Percentiles rank a stretch among this genome's conserved stretches.
These are phyloP conservation scores for Endogone sp. DNA, from an alignment of 192 early-diverging fungal species.

Conservation along the genomic window DNA sequence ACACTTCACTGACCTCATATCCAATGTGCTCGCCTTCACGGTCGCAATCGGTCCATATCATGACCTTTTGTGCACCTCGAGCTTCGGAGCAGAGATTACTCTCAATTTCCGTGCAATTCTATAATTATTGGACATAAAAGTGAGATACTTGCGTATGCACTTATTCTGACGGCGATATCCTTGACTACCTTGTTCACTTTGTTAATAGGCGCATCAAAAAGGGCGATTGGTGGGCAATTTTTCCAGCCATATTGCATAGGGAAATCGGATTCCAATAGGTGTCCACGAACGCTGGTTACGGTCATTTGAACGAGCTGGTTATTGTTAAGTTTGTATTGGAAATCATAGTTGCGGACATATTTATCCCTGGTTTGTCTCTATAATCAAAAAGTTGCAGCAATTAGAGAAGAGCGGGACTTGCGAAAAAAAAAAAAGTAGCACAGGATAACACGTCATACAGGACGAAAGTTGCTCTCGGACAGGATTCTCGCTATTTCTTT, in stretches of 20 bases:
- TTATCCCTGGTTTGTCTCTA: conserved; percentile 44
- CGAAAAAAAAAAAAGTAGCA: background rate
- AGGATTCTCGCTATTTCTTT: conserved; percentile 79
- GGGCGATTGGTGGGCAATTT: conserved; percentile 39
- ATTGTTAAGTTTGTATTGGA: conserved; percentile 54
- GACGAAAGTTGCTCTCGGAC: conserved; percentile 40
- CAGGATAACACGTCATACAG: conserved; percentile 14
- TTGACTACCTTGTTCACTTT: conserved; percentile 47
- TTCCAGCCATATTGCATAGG: conserved; percentile 60
- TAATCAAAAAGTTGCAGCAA: background rate
- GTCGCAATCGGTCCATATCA: conserved; percentile 99
- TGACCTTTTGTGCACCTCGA: conserved; percentile 55
- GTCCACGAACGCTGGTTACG: conserved; percentile 85
- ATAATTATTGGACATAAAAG: background rate
- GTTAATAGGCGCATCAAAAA: conserved; percentile 71
- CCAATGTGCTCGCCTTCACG: conserved; percentile 96
- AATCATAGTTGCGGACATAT: conserved; percentile 82
- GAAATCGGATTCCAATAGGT: conserved; percentile 74
- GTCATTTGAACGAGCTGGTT: conserved; percentile 55
- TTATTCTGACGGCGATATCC: conserved; percentile 26
- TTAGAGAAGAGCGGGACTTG: background rate
- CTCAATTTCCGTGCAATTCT: conserved; percentile 28
- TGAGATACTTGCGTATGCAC: conserved; percentile 5
- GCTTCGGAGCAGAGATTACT: conserved; percentile 65
- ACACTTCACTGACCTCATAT: conserved; percentile 70